A percentile compares a stretch with the other conserved stretches of the same genome.
Evolutionary conservation across 768 basidiomycete genomes (phyloP).

Genomic region (Hortiboletus flavorubellus): DNA sequence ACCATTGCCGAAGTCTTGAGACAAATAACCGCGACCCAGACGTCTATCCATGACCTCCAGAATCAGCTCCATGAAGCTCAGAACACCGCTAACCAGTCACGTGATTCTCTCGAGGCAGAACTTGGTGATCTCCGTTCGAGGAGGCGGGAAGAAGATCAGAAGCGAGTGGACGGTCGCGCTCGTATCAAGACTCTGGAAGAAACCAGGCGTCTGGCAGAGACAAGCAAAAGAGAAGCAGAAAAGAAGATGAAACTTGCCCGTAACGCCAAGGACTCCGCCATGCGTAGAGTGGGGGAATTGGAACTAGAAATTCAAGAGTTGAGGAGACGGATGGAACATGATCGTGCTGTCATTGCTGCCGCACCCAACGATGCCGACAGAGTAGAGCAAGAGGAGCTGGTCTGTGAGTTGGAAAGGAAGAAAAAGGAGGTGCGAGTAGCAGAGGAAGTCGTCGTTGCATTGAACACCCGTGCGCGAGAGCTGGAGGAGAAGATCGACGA

Average conservation of each 20-base stretch:
- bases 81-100: slow-evolving; percentile 52
- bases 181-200: slow-evolving; percentile 87
- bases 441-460: slow-evolving; percentile 62
- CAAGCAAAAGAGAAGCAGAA: slow-evolving; percentile 78
- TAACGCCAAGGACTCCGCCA: slow-evolving; percentile 58
- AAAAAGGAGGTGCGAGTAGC: slow-evolving; percentile 52
- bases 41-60: slow-evolving; percentile 64
- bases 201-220: slow-evolving; percentile 77
- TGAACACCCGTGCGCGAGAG: slow-evolving; percentile 65
- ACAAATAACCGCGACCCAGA: slow-evolving; percentile 63
- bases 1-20: slow-evolving; percentile 71
- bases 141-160: slow-evolving; percentile 81
- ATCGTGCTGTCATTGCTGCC: slow-evolving; percentile 48
- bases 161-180: slow-evolving; percentile 73
- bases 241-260: slow-evolving; percentile 77
- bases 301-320: slow-evolving; percentile 59
- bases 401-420: slow-evolving; percentile 50
- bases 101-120: slow-evolving; percentile 63
- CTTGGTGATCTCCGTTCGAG: slow-evolving; percentile 68
- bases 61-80: slow-evolving; percentile 65
- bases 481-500: slow-evolving; percentile 68
- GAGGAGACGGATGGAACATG: slow-evolving; percentile 51
- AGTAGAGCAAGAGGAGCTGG: slow-evolving; percentile 44
- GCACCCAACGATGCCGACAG: slow-evolving; percentile 42
- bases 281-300: slow-evolving; percentile 53